Conservation (phyloP, 148 eudicot species). For the Tetragonia tetragonoides region DNA sequence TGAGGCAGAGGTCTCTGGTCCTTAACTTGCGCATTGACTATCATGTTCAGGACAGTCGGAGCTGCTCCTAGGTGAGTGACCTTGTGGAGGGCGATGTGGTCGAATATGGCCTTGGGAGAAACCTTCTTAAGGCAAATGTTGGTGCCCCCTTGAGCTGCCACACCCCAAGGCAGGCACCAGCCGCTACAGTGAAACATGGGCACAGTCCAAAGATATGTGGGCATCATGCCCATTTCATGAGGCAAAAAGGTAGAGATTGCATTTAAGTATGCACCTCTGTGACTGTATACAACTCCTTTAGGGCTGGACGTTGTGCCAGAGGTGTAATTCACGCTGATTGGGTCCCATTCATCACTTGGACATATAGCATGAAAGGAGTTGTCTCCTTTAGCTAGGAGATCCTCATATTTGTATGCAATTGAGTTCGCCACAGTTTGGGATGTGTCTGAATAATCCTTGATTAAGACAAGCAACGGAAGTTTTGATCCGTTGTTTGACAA, state of each 20-base stretch:
- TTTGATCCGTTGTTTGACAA: slow-evolving; percentile 27
- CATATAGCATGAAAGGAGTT: slow-evolving; percentile 34
- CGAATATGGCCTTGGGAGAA: slow-evolving; percentile 51
- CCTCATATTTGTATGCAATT: slow-evolving; percentile 38
- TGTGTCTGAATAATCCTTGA: slow-evolving; percentile 29
- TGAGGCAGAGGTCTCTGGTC: slow-evolving; percentile 44
- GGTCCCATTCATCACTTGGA: slow-evolving; percentile 53
- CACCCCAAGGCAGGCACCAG: slow-evolving; percentile 70
- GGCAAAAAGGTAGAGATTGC: slow-evolving; percentile 55
- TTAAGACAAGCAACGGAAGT: slow-evolving; percentile 40
- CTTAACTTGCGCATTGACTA: slow-evolving; percentile 39
- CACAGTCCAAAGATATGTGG: slow-evolving; percentile 63
- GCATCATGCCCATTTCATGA: slow-evolving; percentile 50
- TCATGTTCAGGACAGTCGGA: slow-evolving; percentile 71
- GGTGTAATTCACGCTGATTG: slow-evolving; percentile 60
- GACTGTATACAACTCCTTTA: slow-evolving; percentile 62
- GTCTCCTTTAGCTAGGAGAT: slow-evolving; percentile 41
- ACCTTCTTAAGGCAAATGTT: slow-evolving; percentile 58
- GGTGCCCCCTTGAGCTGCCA: slow-evolving; percentile 64
- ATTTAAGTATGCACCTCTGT: slow-evolving; percentile 68
- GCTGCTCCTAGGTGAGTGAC: slow-evolving; percentile 70
- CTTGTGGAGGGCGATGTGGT: slow-evolving; percentile 35
- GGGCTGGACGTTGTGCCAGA: slow-evolving; percentile 76
- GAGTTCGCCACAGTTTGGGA: not conserved
- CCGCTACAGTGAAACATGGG: slow-evolving; percentile 79